Evolutionary conservation across 495 filamentous ascomycete genomes (phyloP), one percentile per base, ranked within the genome.

Genomic region (Tetracladium marchalianum): DNA sequence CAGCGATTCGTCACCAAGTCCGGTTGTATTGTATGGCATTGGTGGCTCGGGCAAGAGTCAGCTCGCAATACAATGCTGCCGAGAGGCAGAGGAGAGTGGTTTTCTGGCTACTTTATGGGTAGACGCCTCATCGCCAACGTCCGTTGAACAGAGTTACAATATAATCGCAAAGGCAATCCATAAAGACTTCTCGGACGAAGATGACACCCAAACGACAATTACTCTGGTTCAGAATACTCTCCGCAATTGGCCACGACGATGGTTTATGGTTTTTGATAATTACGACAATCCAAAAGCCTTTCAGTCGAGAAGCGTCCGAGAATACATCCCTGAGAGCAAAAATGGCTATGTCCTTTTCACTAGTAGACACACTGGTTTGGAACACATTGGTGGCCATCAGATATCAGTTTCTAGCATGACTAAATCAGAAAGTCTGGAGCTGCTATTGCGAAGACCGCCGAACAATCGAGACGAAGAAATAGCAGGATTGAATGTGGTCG

Each of bases 41-140:
- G 60, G 60, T 15, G 62, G 63, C 13, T 55, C 49, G 41, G 60
- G 62, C 16, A 67, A 67, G 51, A 60, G 61, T 19, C 61, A 66
- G 39, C 36, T 67, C 33, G 63, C 63, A 3, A 42, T 61, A 15
- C 50, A 61, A 36, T 66, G 58, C 44, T 63, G 58, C 47, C 50
- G 45, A 31, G 35, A 41, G 35, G 22, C n/a, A 35, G 12, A 58
- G 27, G n/a, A 47, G 24, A 16, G 43, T 15, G 36, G 42, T 17
- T 55, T 45, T 42, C 43, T 49, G 18, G 49, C 53, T 13, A 55
- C 57, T 35, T 51, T 67, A 41, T 67, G 64, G 63, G 27, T 66
- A 11, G 57, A 64, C 35, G 60, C 62, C 35, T 44, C 36, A 46
- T 47, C 49, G 17, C 41, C 41, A 13, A 32, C 8, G 22, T 39